These are phyloP conservation scores for Calocera viscosa DNA, from an alignment of 768 basidiomycete genomes.

Conservation along the genomic window DNA sequence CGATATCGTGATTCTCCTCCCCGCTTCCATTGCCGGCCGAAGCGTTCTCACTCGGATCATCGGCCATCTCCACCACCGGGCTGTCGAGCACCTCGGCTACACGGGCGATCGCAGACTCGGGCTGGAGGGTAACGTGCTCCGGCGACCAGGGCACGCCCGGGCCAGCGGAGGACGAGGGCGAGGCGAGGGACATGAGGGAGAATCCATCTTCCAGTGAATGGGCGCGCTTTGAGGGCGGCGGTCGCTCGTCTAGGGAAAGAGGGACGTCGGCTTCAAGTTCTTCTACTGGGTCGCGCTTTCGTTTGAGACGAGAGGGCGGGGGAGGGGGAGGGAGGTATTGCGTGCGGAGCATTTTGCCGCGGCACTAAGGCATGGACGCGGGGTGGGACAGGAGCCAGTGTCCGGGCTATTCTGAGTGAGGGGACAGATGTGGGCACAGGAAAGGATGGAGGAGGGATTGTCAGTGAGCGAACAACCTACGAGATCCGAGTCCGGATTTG, in stretches of 20 bases:
- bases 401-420: too few species aligned
- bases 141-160: conserved; percentile 1
- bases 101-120: conserved; percentile 16
- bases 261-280: conserved; percentile 31
- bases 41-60: background rate
- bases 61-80: conserved; percentile 18
- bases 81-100: conserved; percentile 34
- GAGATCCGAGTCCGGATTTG: too few species aligned
- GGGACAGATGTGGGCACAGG: too few species aligned
- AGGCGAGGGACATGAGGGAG: conserved; percentile 36
- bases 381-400: too few species aligned
- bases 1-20: conserved; percentile 36
- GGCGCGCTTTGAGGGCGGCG: conserved; percentile 33
- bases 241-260: conserved; percentile 36
- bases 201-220: conserved; percentile 44
- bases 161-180: background rate
- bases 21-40: background rate
- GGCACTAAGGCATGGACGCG: background rate
- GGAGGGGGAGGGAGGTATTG: background rate
- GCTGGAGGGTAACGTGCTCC: background rate
- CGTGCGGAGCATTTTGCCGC: background rate
- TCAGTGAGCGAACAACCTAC: too few species aligned
- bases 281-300: background rate
- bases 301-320: background rate
- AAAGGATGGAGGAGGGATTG: too few species aligned